A percentile compares a stretch with the other conserved stretches of the same genome.
Evolutionary conservation across 305 asterid genomes (phyloP).

Genomic region (Fraxinus nigra): DNA sequence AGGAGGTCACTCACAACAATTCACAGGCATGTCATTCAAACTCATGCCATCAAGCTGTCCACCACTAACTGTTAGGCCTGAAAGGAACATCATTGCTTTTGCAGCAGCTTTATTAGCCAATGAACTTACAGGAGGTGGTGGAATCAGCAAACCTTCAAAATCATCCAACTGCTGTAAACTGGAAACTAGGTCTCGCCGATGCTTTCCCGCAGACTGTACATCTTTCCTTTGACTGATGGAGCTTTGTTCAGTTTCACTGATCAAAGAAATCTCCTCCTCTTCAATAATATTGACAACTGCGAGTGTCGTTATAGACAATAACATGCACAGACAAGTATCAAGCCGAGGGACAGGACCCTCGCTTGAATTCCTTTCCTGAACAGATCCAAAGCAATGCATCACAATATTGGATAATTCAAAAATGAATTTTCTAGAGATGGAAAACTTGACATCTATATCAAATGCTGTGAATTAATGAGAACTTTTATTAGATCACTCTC

Average conservation of each 20-base stretch:
- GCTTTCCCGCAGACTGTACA: slow-evolving; percentile 49
- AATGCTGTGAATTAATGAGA: slow-evolving; percentile 10
- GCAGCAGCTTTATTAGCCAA: slow-evolving; percentile 96
- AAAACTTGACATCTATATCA: slow-evolving; percentile 18
- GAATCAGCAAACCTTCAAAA: slow-evolving; percentile 79
- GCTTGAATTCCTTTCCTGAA: slow-evolving; percentile 81
- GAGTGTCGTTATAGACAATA: slow-evolving; percentile 75
- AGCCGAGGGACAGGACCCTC: slow-evolving; percentile 95
- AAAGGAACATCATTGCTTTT: slow-evolving; percentile 84
- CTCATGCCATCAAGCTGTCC: slow-evolving; percentile 80
- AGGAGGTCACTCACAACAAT: slow-evolving; percentile 66
- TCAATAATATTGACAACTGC: slow-evolving; percentile 75
- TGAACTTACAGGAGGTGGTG: slow-evolving; percentile 71
- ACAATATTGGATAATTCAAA: slow-evolving; percentile 17
- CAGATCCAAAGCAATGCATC: slow-evolving; percentile 27
- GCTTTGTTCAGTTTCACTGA: slow-evolving; percentile 44
- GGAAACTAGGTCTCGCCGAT: slow-evolving; percentile 68
- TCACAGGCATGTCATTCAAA: slow-evolving; percentile 73
- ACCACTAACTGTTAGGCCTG: slow-evolving; percentile 68
- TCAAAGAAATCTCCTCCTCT: slow-evolving; percentile 59
- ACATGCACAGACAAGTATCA: slow-evolving; percentile 85
- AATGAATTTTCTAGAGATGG: slow-evolving; percentile 6
- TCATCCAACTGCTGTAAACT: slow-evolving; percentile 80
- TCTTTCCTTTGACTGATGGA: slow-evolving; percentile 44
- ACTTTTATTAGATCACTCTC: slow-evolving; percentile 1